phyloP scores from a whole-genome alignment of 805 yeast genomes.

The Kodamaea nitidulidarum region DNA sequence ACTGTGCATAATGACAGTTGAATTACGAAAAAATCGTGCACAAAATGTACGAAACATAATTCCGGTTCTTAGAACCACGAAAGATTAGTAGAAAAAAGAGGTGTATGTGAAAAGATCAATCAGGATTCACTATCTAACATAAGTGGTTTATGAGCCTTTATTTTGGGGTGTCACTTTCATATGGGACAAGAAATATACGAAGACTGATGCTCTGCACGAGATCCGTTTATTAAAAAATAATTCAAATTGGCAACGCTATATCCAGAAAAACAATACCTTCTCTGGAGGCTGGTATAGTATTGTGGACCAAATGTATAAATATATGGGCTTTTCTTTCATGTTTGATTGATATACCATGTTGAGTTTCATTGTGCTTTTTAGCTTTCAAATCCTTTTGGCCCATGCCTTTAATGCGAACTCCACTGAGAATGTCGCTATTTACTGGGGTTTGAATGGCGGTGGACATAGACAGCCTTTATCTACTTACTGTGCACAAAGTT shows the following conservation, averaged over 20 bases:
- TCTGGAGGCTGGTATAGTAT: not conserved
- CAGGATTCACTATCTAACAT: no score
- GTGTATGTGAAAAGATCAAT: no score
- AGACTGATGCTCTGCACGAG: no score
- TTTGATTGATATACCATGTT: not conserved
- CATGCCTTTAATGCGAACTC: constrained; percentile 31
- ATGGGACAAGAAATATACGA: no score
- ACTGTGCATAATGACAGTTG: no score
- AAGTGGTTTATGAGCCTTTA: no score
- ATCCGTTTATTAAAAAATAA: no score
- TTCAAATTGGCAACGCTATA: not conserved
- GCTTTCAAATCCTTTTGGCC: not conserved
- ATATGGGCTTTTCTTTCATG: not conserved
- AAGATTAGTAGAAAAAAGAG: no score
- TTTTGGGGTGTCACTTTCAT: no score
- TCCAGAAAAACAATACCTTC: not conserved
- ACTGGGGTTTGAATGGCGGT: constrained; percentile 76
- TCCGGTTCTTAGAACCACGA: no score
- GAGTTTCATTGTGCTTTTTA: not conserved
- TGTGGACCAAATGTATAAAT: not conserved
- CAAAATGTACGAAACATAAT: no score
- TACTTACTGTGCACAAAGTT: constrained; percentile 10
- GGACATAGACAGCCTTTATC: constrained; percentile 27
- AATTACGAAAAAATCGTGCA: no score
- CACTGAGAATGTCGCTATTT: constrained; percentile 63